Conservation (phyloP, 257 asterid genomes). For the Solanum paucissectum region DNA sequence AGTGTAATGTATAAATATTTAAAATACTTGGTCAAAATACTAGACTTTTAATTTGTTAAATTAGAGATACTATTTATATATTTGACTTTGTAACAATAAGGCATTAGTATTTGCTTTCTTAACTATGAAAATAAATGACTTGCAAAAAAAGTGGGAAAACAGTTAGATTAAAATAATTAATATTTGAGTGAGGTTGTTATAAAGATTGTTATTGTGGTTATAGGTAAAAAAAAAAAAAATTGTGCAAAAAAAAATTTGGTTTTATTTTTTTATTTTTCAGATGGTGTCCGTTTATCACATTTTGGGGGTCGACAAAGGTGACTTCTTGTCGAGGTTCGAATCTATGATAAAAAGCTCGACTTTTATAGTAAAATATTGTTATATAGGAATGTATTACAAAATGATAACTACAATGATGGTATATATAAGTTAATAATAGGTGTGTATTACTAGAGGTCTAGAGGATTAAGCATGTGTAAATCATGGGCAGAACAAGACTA, state of each 20-base stretch:
- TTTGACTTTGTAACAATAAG: neutral
- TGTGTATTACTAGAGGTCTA: no score
- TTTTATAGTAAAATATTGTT: no score
- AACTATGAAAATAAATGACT: neutral
- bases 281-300: no score
- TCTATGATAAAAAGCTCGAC: no score
- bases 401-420: neutral
- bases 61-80: neutral
- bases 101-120: no score
- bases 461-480: no score
- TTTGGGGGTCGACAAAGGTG: no score
- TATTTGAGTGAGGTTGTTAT: neutral
- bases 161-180: neutral
- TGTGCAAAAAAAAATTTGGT: no score
- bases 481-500: no score
- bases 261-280: no score
- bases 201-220: neutral
- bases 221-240: neutral
- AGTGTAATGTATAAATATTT: neutral
- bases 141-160: neutral
- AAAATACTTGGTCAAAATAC: neutral
- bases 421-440: neutral
- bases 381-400: no score
- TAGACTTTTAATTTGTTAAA: rapidly evolving
- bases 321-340: no score